Percentiles rank a stretch among this genome's conserved stretches.
These are phyloP conservation scores for Pseudohalonectria lignicola DNA, from an alignment of 2,329 filamentous ascomycete genomes.

Conservation along the genomic window DNA sequence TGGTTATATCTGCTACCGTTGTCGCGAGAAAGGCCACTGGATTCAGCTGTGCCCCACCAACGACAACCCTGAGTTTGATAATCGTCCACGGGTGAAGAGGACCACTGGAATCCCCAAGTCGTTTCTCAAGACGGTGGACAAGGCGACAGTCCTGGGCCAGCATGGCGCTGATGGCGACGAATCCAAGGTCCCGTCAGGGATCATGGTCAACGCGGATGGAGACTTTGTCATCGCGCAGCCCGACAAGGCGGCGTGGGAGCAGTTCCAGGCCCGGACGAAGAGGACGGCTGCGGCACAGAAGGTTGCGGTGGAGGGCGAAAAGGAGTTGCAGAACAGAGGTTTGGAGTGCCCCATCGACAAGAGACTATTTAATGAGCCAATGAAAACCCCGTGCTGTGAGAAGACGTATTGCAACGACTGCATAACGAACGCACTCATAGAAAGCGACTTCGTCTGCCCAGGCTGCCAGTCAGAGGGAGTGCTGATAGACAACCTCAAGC, in stretches of 20 bases:
- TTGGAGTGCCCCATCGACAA: slow-evolving; percentile 94
- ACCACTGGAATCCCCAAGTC: slow-evolving; percentile 95
- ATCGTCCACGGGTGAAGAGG: slow-evolving; percentile 83
- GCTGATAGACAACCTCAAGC: slow-evolving; percentile 79
- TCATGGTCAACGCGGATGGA: slow-evolving; percentile 97
- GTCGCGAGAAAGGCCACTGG: slow-evolving; percentile 97
- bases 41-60: slow-evolving; percentile 98
- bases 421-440: slow-evolving; percentile 97
- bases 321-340: slow-evolving; percentile 78
- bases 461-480: slow-evolving; percentile 85
- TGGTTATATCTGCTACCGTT: slow-evolving; percentile 93
- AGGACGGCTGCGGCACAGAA: slow-evolving; percentile 75
- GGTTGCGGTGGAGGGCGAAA: slow-evolving; percentile 64
- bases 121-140: slow-evolving; percentile 91
- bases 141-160: slow-evolving; percentile 64
- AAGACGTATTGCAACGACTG: slow-evolving; percentile 99
- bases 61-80: slow-evolving; percentile 91
- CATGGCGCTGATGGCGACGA: slow-evolving; percentile 59
- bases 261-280: slow-evolving; percentile 91
- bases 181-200: slow-evolving; percentile 68
- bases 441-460: slow-evolving; percentile 95
- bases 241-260: slow-evolving; percentile 92
- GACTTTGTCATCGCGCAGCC: slow-evolving; percentile 95
- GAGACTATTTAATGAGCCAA: slow-evolving; percentile 95
- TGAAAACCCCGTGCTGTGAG: slow-evolving; percentile 97